phyloP scores from a whole-genome alignment of 306 rosid species.

The Betula pendula region DNA sequence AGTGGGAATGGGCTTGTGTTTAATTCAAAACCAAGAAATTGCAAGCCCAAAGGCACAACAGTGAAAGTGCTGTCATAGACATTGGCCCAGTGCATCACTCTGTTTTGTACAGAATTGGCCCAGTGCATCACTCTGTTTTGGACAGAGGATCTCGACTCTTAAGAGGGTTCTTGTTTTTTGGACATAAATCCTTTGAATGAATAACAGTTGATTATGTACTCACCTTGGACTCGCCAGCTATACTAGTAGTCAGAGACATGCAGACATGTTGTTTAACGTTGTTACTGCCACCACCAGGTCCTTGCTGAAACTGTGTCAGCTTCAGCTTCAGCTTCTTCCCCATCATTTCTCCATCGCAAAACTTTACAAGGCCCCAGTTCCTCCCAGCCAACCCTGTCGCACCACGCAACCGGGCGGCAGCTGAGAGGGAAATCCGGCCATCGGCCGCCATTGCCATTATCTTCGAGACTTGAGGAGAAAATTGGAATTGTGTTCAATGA shows the following conservation, averaged over 20 bases:
- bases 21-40: background rate
- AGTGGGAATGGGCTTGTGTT: background rate
- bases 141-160: too few relatives aligned
- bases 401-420: conserved; percentile 26
- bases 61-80: background rate
- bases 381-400: conserved; percentile 20
- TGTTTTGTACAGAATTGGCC: background rate
- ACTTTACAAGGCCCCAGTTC: conserved; percentile 35
- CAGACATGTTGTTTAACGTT: conserved; percentile 28
- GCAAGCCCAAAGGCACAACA: conserved; percentile 4
- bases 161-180: too few relatives aligned
- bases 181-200: too few relatives aligned
- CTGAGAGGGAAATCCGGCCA: conserved; percentile 40
- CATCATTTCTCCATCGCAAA: conserved; percentile 47
- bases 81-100: background rate
- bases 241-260: conserved; percentile 41
- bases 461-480: conserved; percentile 1
- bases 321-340: conserved; percentile 47
- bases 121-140: background rate
- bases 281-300: background rate
- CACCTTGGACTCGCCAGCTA: conserved; percentile 32
- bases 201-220: background rate
- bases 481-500: conserved; percentile 12
- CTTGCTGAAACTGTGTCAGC: conserved; percentile 17
- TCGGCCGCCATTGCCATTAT: conserved; percentile 40